Evolutionary conservation across 495 filamentous ascomycete genomes (phyloP).

Genomic region (Lasiosphaeriaceae sp.): DNA sequence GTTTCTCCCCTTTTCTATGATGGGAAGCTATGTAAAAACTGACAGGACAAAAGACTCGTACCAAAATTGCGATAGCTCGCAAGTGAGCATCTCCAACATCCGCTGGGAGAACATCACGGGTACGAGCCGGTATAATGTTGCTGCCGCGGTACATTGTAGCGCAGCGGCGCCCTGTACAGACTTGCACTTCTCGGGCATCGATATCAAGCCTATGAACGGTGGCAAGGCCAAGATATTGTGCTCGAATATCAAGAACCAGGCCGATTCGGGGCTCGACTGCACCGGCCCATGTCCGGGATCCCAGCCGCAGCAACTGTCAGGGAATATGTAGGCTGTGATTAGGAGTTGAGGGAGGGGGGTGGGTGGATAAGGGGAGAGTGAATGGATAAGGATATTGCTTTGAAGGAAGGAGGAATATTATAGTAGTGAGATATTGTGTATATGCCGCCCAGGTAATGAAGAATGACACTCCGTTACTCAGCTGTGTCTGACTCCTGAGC

Average conservation of each 20-base stretch:
- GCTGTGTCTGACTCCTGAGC: too few relatives aligned
- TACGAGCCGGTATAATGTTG: conserved; percentile 52
- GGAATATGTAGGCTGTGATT: conserved; percentile 27
- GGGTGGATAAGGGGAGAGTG: background rate
- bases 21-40: too few relatives aligned
- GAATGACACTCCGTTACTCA: too few relatives aligned
- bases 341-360: background rate
- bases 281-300: conserved; percentile 41
- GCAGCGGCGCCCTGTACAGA: conserved; percentile 44
- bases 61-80: conserved; percentile 47
- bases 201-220: conserved; percentile 44
- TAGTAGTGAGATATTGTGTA: too few relatives aligned
- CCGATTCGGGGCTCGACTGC: conserved; percentile 31
- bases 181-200: conserved; percentile 46
- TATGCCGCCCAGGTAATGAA: too few relatives aligned
- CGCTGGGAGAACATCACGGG: conserved; percentile 56
- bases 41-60: conserved; percentile 27
- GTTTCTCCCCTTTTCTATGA: background rate
- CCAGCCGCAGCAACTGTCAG: conserved; percentile 43
- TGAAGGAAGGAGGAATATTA: too few relatives aligned
- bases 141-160: conserved; percentile 51
- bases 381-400: too few relatives aligned
- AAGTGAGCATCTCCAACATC: conserved; percentile 47
- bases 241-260: conserved; percentile 41
- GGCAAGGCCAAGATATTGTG: conserved; percentile 42